Base-by-base conservation (phyloP, 257 asterid species). In the Nicotiana obtusifolia region DNA sequence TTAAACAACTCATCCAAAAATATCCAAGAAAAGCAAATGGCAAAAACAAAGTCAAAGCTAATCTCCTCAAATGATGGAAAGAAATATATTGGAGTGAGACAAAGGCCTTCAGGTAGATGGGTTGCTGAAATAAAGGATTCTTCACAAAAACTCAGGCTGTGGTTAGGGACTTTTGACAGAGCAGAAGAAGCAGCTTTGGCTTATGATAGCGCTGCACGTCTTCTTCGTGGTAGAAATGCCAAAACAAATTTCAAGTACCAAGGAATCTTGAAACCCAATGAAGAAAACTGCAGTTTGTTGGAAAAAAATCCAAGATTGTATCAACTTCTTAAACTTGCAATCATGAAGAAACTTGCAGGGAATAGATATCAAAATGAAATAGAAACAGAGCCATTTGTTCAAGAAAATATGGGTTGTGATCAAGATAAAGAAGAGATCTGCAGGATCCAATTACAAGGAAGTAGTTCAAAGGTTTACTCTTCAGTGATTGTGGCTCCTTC, bases 401-500 rank as follows among this genome's bases (percentile, higher is more conserved):
- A 53, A 28, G 81, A 83, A 26, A 28, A 35, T 41, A 26, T 66
- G 47, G 52, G 26, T 49, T 35, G 60, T 64, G 77, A 44, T 65
- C 77, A 78, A 41, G 61, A 68, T 19, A 80, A 30, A 59, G 41
- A 80, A 33, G 60, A 60, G 31, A 33, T 47, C 3, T 53, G 76
- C 52, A 56, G 31, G 83, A 19, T 67, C 15, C 69, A 81, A 65
- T 7, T 71, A 47, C 35, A 64, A 56, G 88, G 86, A 4, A 26
- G 61, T 16, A 81, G 69, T 31, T 67, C 89, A 22, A 86, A 80
- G 83, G 89, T 86, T 64, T 86, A 81, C 56, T 86, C 89, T 49
- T 86, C 89, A 20, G 86, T 86, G 11, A 60, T 86, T 73, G 89
- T 86, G 19, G 89, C 89, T 86, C 87, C 89, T 84, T 86, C 87